Evolutionary conservation across 179 eudicot genomes (phyloP).

Genomic region (Carnegiea gigantea): DNA sequence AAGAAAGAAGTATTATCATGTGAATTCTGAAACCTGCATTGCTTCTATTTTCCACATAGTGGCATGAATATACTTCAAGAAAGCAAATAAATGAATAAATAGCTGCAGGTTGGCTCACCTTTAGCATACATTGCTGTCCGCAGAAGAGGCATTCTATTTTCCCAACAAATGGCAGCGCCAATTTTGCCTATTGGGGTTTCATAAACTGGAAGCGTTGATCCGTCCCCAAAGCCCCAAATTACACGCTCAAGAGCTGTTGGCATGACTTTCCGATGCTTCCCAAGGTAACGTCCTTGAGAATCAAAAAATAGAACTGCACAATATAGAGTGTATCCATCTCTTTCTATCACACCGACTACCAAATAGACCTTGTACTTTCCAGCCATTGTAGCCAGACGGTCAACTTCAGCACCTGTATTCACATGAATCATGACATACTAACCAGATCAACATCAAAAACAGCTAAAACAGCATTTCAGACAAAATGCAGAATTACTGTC

Average conservation of each 20-base stretch:
- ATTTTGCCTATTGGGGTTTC: constrained; percentile 86
- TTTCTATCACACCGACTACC: constrained; percentile 90
- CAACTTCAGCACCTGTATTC: constrained; percentile 86
- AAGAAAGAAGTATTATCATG: background rate
- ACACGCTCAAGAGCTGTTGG: constrained; percentile 91
- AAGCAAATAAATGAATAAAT: background rate
- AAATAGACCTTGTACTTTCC: constrained; percentile 81
- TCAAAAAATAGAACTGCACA: constrained; percentile 84
- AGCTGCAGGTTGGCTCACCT: constrained; percentile 43
- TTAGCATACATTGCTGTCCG: constrained; percentile 95
- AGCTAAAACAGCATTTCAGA: background rate
- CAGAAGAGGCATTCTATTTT: constrained; percentile 90
- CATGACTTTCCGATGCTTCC: constrained; percentile 95
- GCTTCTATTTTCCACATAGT: background rate
- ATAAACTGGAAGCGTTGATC: constrained; percentile 89
- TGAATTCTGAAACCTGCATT: background rate
- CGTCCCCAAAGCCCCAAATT: constrained; percentile 98
- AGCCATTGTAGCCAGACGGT: constrained; percentile 91
- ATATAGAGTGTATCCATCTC: constrained; percentile 93
- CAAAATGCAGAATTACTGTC: background rate
- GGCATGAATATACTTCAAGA: background rate
- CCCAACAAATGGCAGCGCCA: constrained; percentile 98
- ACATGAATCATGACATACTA: background rate
- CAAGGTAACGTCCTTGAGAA: constrained; percentile 84
- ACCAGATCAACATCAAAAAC: background rate